A percentile compares a stretch with the other conserved stretches of the same genome.
Conservation (phyloP, 2,329 filamentous ascomycete genomes). For the Exophiala sp. region DNA sequence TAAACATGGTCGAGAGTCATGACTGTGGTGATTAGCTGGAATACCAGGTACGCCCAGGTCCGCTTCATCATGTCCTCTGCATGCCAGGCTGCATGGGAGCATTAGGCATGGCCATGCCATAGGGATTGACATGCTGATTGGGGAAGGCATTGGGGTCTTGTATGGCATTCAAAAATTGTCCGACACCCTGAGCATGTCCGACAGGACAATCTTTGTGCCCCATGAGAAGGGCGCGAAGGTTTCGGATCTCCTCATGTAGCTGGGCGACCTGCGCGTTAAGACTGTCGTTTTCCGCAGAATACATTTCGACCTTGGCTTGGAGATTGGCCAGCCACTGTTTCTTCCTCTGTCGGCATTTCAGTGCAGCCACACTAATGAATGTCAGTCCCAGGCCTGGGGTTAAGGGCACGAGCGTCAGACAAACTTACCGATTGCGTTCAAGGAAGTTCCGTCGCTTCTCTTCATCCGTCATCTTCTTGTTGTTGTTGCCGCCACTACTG, state of each 20-base stretch:
- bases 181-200: constrained; percentile 69
- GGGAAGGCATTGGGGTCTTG: constrained; percentile 33
- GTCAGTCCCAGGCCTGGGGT: constrained; percentile 30
- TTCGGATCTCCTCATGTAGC: constrained; percentile 86
- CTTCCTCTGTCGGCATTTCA: constrained; percentile 96
- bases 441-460: constrained; percentile 98
- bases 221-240: constrained; percentile 83
- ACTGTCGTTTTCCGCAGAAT: constrained; percentile 83
- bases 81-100: constrained; percentile 28
- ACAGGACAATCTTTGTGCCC: constrained; percentile 96
- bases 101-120: constrained; percentile 40
- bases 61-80: constrained; percentile 23
- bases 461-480: constrained; percentile 91
- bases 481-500: constrained; percentile 30
- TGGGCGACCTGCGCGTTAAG: constrained; percentile 76
- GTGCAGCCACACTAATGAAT: constrained; percentile 69
- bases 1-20: constrained; percentile 13
- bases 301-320: constrained; percentile 90
- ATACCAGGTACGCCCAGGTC: background rate
- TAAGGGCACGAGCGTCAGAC: background rate
- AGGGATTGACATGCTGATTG: constrained; percentile 37
- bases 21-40: constrained; percentile 8
- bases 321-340: constrained; percentile 98
- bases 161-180: constrained; percentile 41
- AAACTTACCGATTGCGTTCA: constrained; percentile 80